phyloP scores from a whole-genome alignment of 208 protist genomes.

The Leishmania mexicana region DNA sequence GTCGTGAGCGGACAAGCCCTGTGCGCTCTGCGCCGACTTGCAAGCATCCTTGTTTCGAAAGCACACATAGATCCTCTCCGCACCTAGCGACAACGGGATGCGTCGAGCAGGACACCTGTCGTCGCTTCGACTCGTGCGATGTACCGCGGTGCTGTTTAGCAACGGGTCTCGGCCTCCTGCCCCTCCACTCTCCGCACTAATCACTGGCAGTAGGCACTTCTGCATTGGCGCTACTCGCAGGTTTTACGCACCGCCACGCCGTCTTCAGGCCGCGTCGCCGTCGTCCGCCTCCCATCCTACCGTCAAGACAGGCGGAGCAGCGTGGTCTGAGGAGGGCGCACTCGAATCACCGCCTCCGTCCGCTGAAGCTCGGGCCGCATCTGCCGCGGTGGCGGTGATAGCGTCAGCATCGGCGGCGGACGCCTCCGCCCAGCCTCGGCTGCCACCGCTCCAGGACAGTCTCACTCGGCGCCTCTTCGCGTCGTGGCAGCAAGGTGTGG shows the following conservation, averaged over 20 bases:
- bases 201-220: neutral
- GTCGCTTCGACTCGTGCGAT: neutral
- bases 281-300: neutral
- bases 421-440: neutral
- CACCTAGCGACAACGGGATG: neutral
- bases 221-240: neutral
- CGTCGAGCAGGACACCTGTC: neutral
- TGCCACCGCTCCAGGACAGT: slow-evolving; percentile 9
- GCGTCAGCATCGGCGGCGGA: neutral
- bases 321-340: neutral
- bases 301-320: neutral
- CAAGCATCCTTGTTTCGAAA: neutral
- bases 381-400: neutral
- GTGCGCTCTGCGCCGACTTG: neutral
- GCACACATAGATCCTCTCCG: neutral
- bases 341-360: neutral
- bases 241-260: neutral
- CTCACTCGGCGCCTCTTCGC: slow-evolving; percentile 53
- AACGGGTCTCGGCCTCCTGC: neutral
- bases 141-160: neutral
- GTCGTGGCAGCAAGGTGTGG: slow-evolving; percentile 89
- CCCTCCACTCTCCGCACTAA: neutral
- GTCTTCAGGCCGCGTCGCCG: no score
- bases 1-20: neutral
- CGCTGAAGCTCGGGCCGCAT: neutral